phyloP scores from a whole-genome alignment of 345 rosid genomes.

The Punica granatum region DNA sequence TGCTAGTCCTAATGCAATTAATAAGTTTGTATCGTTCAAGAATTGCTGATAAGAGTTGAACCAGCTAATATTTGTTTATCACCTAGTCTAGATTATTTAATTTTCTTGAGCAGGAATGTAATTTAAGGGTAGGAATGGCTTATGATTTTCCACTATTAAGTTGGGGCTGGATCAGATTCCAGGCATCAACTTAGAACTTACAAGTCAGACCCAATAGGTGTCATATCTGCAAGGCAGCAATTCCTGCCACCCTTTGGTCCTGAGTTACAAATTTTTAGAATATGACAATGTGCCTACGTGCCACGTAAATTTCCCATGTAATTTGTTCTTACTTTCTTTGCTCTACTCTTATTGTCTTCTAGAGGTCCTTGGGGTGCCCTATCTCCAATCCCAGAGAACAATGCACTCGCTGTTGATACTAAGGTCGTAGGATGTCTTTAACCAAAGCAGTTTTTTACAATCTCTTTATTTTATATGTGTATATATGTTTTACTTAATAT shows the following conservation, averaged over 20 bases:
- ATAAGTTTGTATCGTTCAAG: too few species aligned
- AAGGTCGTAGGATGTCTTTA: background rate
- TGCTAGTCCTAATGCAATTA: too few species aligned
- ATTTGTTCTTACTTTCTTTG: conserved; percentile 11
- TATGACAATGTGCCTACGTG: background rate
- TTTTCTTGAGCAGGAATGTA: too few species aligned
- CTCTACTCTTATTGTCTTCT: conserved; percentile 3
- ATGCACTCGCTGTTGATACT: conserved; percentile 10
- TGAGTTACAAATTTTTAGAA: background rate
- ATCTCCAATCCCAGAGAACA: conserved; percentile 87
- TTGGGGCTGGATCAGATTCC: too few species aligned
- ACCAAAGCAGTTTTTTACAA: background rate
- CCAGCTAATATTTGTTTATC: too few species aligned
- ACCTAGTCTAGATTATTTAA: too few species aligned
- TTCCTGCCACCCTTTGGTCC: background rate
- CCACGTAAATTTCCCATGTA: background rate
- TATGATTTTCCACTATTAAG: too few species aligned
- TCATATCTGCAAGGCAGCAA: too few species aligned
- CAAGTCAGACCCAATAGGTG: too few species aligned
- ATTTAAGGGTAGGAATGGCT: too few species aligned
- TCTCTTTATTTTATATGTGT: background rate
- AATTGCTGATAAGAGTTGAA: too few species aligned
- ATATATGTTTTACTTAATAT: background rate
- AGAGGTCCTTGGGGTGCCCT: conserved; percentile 99
- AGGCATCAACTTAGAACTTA: too few species aligned